These are phyloP conservation scores for Cytospora leucostoma DNA, from an alignment of 2,329 filamentous ascomycete species.

Conservation along the genomic window DNA sequence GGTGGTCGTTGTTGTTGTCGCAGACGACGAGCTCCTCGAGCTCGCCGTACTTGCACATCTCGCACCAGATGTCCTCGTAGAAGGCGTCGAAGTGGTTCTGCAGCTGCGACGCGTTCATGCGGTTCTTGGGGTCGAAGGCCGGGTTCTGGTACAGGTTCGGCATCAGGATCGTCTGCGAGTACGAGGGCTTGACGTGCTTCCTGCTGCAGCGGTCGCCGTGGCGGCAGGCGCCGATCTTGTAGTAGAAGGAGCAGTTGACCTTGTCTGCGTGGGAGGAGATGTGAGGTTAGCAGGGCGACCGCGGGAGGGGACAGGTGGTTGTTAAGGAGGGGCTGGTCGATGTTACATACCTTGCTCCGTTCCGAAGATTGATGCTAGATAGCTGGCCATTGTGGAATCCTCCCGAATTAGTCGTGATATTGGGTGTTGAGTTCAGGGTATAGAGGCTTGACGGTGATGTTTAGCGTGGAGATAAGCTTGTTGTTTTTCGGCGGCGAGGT, in stretches of 20 bases:
- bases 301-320: not conserved
- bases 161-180: slow-evolving; percentile 95
- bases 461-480: not conserved
- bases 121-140: slow-evolving; percentile 92
- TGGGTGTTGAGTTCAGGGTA: slow-evolving; percentile 5
- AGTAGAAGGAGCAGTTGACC: slow-evolving; percentile 99
- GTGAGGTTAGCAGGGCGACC: slow-evolving; percentile 25
- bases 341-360: slow-evolving; percentile 90
- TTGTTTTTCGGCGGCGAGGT: slow-evolving; percentile 23
- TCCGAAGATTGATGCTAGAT: slow-evolving; percentile 98
- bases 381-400: slow-evolving; percentile 76
- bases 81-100: slow-evolving; percentile 99
- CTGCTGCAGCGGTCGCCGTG: slow-evolving; percentile 97
- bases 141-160: slow-evolving; percentile 99
- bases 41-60: slow-evolving; percentile 98
- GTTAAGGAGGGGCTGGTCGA: not conserved
- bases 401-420: not conserved
- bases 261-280: slow-evolving; percentile 19
- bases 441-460: slow-evolving; percentile 9
- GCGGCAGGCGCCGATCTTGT: slow-evolving; percentile 98
- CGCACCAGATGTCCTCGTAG: slow-evolving; percentile 99
- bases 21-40: slow-evolving; percentile 97
- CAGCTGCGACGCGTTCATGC: slow-evolving; percentile 94
- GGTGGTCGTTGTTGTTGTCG: slow-evolving; percentile 99
- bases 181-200: slow-evolving; percentile 99